Evolutionary conservation across 2,329 filamentous ascomycete species (phyloP), one percentile per base, ranked within the genome.

Genomic region (Neofusicoccum ribis): DNA sequence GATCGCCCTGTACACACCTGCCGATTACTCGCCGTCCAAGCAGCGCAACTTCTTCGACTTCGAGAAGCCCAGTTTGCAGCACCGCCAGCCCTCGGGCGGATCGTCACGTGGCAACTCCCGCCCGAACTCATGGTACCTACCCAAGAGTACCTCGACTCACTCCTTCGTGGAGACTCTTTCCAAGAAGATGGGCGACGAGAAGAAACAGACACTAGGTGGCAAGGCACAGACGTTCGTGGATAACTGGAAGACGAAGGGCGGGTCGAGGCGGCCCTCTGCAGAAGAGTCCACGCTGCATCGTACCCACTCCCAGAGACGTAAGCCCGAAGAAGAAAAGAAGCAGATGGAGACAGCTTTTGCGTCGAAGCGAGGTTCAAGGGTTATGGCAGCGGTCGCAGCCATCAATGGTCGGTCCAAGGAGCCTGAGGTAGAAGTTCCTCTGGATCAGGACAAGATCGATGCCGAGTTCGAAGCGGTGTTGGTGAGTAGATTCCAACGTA

Each of bases 371-470:
- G 81, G 82, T 63, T 82, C 80, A 31, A 72, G 86, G 54, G 87
- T 89, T 23, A 85, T 88, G 79, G 86, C 87, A 68, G 87, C 86
- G 14, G 86, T 89, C n/a, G 86, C 87, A 43, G 84, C 80, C 4
- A 84, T 89, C 68, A 86, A 86, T 70, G 81, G 84, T 41, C 88
- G 84, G 71, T 70, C 76, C 11, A 82, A 80, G 67, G 73, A 77
- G 56, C 68, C 72, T 49, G 79, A 80, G 7, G 67, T 69, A 36
- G 70, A 71, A 27, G 36, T 67, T 15, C 63, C 69, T 7, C 75
- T 85, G 64, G 56, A 87, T 69, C 78, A 81, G 0, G 84, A 84
- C 69, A 79, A 82, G n/a, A 80, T 87, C 5, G 89, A 91, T 70
- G 82, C 79, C 58, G 86, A 86, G 54, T 89, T 89, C 66, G 87